Evolutionary conservation across 2,329 filamentous ascomycete genomes (phyloP), one percentile per base, ranked within the genome.

Genomic region (Conoideocrella luteorostrata): DNA sequence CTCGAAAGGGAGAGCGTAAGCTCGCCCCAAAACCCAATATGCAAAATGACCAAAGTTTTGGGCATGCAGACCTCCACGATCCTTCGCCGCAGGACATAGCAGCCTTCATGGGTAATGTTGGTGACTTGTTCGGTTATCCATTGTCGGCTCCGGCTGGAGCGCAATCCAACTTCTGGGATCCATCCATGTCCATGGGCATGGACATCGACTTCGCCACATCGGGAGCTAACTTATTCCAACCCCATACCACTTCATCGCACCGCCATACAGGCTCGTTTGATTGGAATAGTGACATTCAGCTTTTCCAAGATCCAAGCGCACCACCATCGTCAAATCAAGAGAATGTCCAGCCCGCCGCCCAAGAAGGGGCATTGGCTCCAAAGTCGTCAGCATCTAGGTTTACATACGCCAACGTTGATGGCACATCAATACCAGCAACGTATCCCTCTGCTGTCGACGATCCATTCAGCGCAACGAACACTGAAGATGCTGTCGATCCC

Each of bases 81-180:
- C 64, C 65, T 43, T 65, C 69, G n/a, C 64, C 74, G 32, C 71
- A 75, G 51, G 70, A 72, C 34, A 66, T 78, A 61, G 58, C 67
- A 22, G 59, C 59, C 10, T 71, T 73, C 50, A 67, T 74, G 51
- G 64, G 66, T 15, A 64, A 66, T 18, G 64, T 72, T 11, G 67
- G 67, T 43, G 78, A 82, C 51, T 67, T 82, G 60, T 82, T 81
- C 56, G 68, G 67, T 21, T 80, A 78, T 54, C 75, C 78, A 22
- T 67, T 82, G 60, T 77, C 78, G n/a, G 76, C 75, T 3, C 72
- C 77, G 17, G 69, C 70, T 24, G 68, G 69, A 3, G 68, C 68
- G 4, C 66, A 74, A 1, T 60, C 66, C 3, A 75, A 70, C 29
- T 82, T 80, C 49, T 83, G 79, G 80, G 76, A 80, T 47, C 64